Percentiles rank a stretch among this genome's conserved stretches.
Conservation (phyloP, 805 yeast species). For the Schizosaccharomyces pombe region DNA sequence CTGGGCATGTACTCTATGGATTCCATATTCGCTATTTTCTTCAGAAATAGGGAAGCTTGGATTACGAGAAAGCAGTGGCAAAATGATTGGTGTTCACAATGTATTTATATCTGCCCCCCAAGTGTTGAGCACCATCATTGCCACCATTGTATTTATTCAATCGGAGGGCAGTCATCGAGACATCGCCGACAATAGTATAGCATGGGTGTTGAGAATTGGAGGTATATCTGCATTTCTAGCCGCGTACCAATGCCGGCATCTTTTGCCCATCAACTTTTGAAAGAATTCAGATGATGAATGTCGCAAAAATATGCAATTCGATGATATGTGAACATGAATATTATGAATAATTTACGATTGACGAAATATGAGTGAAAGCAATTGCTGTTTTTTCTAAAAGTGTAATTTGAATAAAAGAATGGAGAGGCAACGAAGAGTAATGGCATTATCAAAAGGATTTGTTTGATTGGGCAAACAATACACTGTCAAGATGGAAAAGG, state of each 20-base stretch:
- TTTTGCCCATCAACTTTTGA: background rate
- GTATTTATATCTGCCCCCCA: conserved; percentile 37
- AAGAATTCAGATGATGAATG: background rate
- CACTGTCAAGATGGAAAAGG: too few relatives aligned
- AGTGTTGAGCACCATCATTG: conserved; percentile 23
- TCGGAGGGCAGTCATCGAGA: conserved; percentile 13
- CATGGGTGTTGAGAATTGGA: conserved; percentile 36
- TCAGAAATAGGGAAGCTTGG: conserved; percentile 32
- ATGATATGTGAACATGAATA: too few relatives aligned
- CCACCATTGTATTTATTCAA: conserved; percentile 24
- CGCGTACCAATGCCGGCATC: conserved; percentile 7
- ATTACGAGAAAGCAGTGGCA: conserved; percentile 30
- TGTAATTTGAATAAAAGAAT: too few relatives aligned
- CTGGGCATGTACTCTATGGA: conserved; percentile 47
- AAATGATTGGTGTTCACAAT: conserved; percentile 33
- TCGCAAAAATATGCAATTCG: too few relatives aligned
- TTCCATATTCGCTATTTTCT: conserved; percentile 38
- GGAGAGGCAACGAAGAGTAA: too few relatives aligned
- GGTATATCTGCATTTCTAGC: conserved; percentile 30
- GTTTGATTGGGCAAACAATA: too few relatives aligned
- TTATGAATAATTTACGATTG: too few relatives aligned
- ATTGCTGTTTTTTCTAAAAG: too few relatives aligned
- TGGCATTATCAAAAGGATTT: too few relatives aligned
- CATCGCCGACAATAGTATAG: conserved; percentile 22
- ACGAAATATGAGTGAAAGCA: too few relatives aligned